These are phyloP conservation scores for Mortierella sp. DNA, from an alignment of 371 early-diverging fungal genomes.

Conservation along the genomic window DNA sequence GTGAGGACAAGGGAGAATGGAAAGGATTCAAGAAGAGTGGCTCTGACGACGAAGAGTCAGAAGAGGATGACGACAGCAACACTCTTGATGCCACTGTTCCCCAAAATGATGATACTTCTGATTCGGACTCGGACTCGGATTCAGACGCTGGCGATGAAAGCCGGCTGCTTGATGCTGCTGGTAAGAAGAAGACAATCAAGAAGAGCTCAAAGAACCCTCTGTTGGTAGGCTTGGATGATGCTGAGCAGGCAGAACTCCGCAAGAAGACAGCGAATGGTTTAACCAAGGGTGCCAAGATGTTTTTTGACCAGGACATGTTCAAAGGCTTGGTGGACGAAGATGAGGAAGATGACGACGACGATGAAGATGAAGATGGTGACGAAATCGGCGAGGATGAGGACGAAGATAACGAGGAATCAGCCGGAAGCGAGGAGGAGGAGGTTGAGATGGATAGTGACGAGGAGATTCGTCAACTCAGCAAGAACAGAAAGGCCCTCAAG, in stretches of 20 bases:
- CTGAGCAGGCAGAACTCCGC: conserved; percentile 64
- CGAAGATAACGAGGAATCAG: conserved; percentile 41
- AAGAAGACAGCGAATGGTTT: conserved; percentile 67
- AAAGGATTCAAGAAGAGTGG: conserved; percentile 69
- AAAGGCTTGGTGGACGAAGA: conserved; percentile 68
- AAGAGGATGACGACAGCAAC: conserved; percentile 57
- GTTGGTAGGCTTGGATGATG: conserved; percentile 68
- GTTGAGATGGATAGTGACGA: conserved; percentile 58
- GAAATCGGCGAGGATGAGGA: conserved; percentile 28
- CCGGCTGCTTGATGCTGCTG: conserved; percentile 34
- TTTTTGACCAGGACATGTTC: conserved; percentile 95
- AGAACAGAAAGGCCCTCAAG: conserved; percentile 48
- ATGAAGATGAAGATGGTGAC: conserved; percentile 58
- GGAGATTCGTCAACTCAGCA: conserved; percentile 48
- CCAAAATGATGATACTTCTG: conserved; percentile 46
- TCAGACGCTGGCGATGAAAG: conserved; percentile 62
- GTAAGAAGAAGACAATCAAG: conserved; percentile 52
- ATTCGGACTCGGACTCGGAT: conserved; percentile 60
- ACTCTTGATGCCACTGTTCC: conserved; percentile 45
- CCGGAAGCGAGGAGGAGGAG: conserved; percentile 56
- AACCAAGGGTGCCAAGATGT: conserved; percentile 84
- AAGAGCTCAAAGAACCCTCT: conserved; percentile 62
- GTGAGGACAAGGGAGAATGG: conserved; percentile 77
- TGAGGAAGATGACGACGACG: conserved; percentile 71
- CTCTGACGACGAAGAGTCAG: conserved; percentile 55